phyloP scores from a whole-genome alignment of 2,329 filamentous ascomycete genomes.

The Phaeoacremonium minimum region DNA sequence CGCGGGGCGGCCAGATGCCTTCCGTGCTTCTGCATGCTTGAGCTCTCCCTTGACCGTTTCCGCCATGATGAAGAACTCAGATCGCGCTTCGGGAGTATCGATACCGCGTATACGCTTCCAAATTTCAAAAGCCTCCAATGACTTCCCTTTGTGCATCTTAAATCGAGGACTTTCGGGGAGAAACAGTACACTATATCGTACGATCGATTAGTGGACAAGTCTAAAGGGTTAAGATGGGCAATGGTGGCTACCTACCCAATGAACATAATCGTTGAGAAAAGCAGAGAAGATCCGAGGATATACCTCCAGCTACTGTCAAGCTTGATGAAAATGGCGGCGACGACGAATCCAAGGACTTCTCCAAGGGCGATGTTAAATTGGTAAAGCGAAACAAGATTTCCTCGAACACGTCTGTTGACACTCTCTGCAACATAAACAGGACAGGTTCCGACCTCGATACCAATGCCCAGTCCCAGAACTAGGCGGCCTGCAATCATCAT shows the following conservation, averaged over 20 bases:
- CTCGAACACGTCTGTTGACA: conserved; percentile 61
- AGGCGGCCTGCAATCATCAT: conserved; percentile 69
- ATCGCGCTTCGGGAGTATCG: conserved; percentile 49
- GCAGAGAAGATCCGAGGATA: conserved; percentile 67
- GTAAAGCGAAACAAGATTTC: conserved; percentile 70
- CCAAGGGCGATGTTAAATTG: conserved; percentile 74
- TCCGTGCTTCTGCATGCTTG: conserved; percentile 42
- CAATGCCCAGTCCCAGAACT: conserved; percentile 66
- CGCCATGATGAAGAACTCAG: conserved; percentile 72
- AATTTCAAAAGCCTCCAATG: conserved; percentile 58
- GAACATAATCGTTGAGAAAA: conserved; percentile 63
- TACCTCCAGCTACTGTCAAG: conserved; percentile 69
- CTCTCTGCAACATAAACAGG: conserved; percentile 73
- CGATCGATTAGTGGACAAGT: no score
- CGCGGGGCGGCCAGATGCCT: conserved; percentile 52
- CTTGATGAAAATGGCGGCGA: conserved; percentile 69
- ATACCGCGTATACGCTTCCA: conserved; percentile 70
- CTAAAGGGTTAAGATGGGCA: no score
- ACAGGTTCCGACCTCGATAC: conserved; percentile 70
- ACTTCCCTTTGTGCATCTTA: conserved; percentile 62
- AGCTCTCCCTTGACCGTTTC: conserved; percentile 55
- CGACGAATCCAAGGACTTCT: conserved; percentile 68
- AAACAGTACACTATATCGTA: conserved; percentile 68
- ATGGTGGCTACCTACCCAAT: no score
- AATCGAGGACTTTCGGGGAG: conserved; percentile 67